A percentile compares a stretch with the other conserved stretches of the same genome.
phyloP scores from a whole-genome alignment of 2,329 filamentous ascomycete genomes.

The Trichophyton simii region DNA sequence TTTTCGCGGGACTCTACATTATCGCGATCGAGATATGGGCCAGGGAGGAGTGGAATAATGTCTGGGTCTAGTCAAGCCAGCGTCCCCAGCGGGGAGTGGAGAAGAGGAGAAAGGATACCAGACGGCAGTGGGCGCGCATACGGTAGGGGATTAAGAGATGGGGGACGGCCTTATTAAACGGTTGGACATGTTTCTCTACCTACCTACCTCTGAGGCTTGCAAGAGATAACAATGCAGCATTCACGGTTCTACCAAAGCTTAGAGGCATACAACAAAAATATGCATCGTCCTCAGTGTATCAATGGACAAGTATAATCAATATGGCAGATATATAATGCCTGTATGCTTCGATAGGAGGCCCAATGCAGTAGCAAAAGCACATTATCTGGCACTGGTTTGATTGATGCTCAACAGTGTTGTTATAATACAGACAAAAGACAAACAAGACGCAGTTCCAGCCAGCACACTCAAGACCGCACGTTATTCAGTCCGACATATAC shows the following conservation, averaged over 20 bases:
- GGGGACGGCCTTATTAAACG: background rate
- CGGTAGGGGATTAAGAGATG: slow-evolving; percentile 20
- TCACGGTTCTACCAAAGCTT: background rate
- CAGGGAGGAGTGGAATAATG: slow-evolving; percentile 31
- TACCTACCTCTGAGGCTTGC: background rate
- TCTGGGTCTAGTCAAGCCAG: slow-evolving; percentile 24
- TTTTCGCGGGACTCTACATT: slow-evolving; percentile 35
- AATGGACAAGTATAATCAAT: too few relatives aligned
- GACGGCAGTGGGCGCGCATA: slow-evolving; percentile 28
- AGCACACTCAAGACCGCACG: background rate
- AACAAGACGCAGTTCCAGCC: background rate
- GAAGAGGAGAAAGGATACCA: slow-evolving; percentile 36
- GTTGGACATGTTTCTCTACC: background rate
- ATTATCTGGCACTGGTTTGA: background rate
- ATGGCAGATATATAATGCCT: background rate
- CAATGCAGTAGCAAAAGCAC: background rate
- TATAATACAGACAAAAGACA: background rate
- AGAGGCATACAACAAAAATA: too few relatives aligned
- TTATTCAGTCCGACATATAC: background rate
- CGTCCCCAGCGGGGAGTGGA: slow-evolving; percentile 37
- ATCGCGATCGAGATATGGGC: slow-evolving; percentile 28
- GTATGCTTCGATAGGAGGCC: background rate
- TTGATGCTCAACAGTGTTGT: background rate
- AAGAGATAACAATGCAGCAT: background rate
- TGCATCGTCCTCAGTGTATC: too few relatives aligned